phyloP scores from a whole-genome alignment of 2,329 filamentous ascomycete species.

The Ophiostoma fasciatum region DNA sequence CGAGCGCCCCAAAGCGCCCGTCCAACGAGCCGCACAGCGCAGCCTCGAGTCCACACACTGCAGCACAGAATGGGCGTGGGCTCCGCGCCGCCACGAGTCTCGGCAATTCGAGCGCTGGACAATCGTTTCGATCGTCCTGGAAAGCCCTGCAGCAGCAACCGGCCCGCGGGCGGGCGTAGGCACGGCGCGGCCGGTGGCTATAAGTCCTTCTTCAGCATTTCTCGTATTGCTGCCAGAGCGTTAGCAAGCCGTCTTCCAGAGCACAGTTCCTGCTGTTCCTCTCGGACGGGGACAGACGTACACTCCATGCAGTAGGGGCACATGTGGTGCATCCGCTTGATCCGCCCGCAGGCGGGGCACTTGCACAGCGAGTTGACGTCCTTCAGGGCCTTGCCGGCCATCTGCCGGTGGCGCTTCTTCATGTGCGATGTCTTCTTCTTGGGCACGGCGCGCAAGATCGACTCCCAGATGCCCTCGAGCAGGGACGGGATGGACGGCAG shows the following conservation, averaged over 20 bases:
- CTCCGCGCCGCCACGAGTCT: too few relatives aligned
- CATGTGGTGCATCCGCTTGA: slow-evolving; percentile 77
- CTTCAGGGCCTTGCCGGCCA: slow-evolving; percentile 90
- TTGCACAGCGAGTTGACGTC: slow-evolving; percentile 78
- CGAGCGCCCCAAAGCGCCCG: too few relatives aligned
- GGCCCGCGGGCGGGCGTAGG: too few relatives aligned
- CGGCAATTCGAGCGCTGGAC: too few relatives aligned
- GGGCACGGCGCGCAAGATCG: slow-evolving; percentile 77
- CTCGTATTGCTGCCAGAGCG: slow-evolving; percentile 26
- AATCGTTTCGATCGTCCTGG: too few relatives aligned
- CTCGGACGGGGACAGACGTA: background rate
- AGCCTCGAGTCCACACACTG: too few relatives aligned
- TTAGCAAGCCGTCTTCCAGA: slow-evolving; percentile 13
- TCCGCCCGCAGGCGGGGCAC: slow-evolving; percentile 76
- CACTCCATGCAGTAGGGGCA: slow-evolving; percentile 56
- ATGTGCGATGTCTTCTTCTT: slow-evolving; percentile 98
- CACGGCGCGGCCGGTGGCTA: too few relatives aligned
- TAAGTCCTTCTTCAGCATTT: slow-evolving; percentile 18
- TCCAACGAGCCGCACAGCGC: too few relatives aligned
- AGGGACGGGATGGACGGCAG: slow-evolving; percentile 44
- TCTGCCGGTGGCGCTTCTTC: slow-evolving; percentile 83
- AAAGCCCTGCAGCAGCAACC: too few relatives aligned
- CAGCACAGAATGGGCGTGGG: too few relatives aligned
- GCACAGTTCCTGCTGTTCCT: too few relatives aligned
- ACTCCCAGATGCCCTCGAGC: slow-evolving; percentile 79